Percentiles rank a stretch among this genome's conserved stretches.
phyloP scores from a whole-genome alignment of 2,329 filamentous ascomycete species.

The Phoma sp. region DNA sequence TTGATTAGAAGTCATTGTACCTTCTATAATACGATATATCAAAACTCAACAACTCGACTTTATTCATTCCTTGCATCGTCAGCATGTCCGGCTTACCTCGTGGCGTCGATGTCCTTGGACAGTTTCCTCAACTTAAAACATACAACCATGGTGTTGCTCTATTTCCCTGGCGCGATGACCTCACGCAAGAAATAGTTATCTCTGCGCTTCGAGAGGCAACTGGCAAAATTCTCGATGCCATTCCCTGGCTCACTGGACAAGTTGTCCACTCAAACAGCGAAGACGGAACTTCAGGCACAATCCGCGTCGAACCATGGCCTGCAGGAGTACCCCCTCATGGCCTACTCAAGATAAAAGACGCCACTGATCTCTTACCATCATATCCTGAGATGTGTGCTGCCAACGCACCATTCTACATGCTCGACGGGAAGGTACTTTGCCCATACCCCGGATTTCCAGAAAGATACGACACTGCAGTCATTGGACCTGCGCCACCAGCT shows the following conservation, averaged over 20 bases:
- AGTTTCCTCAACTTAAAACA: slow-evolving; percentile 8
- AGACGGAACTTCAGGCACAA: slow-evolving; percentile 3
- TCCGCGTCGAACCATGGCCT: slow-evolving; percentile 8
- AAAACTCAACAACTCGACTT: not conserved
- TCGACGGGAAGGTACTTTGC: slow-evolving; percentile 39
- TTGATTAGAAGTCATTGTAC: too few relatives aligned
- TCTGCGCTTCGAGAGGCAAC: slow-evolving; percentile 3
- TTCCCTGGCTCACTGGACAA: slow-evolving; percentile 10
- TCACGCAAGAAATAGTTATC: slow-evolving; percentile 11
- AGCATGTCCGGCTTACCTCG: slow-evolving; percentile 2
- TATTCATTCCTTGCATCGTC: not conserved
- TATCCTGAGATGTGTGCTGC: slow-evolving; percentile 12
- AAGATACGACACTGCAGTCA: slow-evolving; percentile 25
- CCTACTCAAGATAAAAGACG: slow-evolving; percentile 9
- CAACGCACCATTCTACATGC: slow-evolving; percentile 38
- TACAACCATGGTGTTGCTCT: slow-evolving; percentile 10
- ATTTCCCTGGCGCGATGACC: slow-evolving; percentile 7
- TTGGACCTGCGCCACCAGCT: slow-evolving; percentile 22
- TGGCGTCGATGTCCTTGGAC: slow-evolving; percentile 8
- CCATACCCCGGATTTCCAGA: slow-evolving; percentile 38
- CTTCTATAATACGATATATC: too few relatives aligned
- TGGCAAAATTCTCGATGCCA: slow-evolving; percentile 4
- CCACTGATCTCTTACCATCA: slow-evolving; percentile 7
- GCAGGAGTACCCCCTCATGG: not conserved
- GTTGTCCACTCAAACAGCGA: not conserved